Evolutionary conservation across 768 basidiomycete genomes (phyloP).

Genomic region (Mrakia frigida): DNA sequence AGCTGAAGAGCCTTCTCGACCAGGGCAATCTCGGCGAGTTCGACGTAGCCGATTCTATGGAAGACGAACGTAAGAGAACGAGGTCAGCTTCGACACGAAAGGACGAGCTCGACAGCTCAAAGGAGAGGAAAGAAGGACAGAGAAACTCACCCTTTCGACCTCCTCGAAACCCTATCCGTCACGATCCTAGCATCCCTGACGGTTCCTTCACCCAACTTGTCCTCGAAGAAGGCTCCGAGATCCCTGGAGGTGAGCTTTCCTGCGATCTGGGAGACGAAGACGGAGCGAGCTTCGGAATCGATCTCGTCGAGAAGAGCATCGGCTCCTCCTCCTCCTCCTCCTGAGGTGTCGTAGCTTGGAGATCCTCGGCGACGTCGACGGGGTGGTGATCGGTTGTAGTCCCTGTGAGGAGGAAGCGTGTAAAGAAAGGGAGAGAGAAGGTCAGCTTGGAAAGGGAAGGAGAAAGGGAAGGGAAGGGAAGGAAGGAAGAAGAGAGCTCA

Average conservation of each 20-base stretch:
- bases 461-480: not conserved
- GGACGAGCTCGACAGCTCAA: not conserved
- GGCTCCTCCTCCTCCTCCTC: conserved; percentile 50
- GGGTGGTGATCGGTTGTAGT: conserved; percentile 20
- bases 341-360: conserved; percentile 47
- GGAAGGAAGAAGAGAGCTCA: not conserved
- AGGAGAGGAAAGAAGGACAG: not conserved
- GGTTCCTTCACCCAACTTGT: conserved; percentile 84
- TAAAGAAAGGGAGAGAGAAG: not conserved
- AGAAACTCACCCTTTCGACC: conserved; percentile 84
- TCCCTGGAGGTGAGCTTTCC: conserved; percentile 94
- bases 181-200: conserved; percentile 96
- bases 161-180: conserved; percentile 85
- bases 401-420: not conserved
- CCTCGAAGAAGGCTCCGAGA: conserved; percentile 97
- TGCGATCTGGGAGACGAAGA: conserved; percentile 97
- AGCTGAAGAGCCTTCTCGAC: conserved; percentile 86
- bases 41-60: conserved; percentile 90
- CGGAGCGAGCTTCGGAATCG: conserved; percentile 95
- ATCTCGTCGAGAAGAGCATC: conserved; percentile 68
- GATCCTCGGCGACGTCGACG: conserved; percentile 34
- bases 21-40: conserved; percentile 81
- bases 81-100: not conserved
- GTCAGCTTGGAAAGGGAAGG: not conserved
- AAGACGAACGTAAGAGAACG: not conserved